These are phyloP conservation scores for Chenopodium suecicum DNA, from an alignment of 148 eudicot genomes.

Conservation along the genomic window DNA sequence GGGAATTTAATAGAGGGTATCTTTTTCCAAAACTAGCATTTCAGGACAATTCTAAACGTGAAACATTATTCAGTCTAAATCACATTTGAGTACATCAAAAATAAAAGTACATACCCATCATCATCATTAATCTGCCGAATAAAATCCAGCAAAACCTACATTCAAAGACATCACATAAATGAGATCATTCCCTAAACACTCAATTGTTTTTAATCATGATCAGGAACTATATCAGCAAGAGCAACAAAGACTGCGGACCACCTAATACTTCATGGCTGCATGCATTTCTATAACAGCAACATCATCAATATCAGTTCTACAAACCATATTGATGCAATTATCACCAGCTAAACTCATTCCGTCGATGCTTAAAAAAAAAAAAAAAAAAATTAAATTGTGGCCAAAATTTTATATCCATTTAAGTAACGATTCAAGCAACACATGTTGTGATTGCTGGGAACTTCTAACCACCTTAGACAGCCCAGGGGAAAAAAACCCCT, in stretches of 20 bases:
- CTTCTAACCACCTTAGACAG: neutral
- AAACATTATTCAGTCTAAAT: neutral
- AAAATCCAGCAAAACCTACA: conserved; percentile 95
- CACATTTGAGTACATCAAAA: neutral
- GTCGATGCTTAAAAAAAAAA: neutral
- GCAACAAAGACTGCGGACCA: neutral
- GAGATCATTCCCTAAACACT: neutral
- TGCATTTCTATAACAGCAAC: neutral
- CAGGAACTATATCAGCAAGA: neutral
- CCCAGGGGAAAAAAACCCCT: neutral
- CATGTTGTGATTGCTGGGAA: neutral
- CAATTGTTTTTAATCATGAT: neutral
- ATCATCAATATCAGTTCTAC: neutral
- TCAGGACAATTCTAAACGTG: too few species aligned
- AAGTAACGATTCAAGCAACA: neutral
- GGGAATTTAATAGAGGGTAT: too few species aligned
- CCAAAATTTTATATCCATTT: neutral
- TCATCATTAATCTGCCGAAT: conserved; percentile 91
- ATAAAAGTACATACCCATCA: conserved; percentile 62
- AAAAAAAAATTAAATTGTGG: neutral
- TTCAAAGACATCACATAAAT: conserved; percentile 18
- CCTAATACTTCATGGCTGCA: neutral
- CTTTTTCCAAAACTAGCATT: too few species aligned
- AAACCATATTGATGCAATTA: neutral
- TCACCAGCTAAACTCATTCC: neutral